A percentile compares a stretch with the other conserved stretches of the same genome.
Evolutionary conservation across 2,329 filamentous ascomycete genomes (phyloP).

Genomic region (Fusarium sp.): DNA sequence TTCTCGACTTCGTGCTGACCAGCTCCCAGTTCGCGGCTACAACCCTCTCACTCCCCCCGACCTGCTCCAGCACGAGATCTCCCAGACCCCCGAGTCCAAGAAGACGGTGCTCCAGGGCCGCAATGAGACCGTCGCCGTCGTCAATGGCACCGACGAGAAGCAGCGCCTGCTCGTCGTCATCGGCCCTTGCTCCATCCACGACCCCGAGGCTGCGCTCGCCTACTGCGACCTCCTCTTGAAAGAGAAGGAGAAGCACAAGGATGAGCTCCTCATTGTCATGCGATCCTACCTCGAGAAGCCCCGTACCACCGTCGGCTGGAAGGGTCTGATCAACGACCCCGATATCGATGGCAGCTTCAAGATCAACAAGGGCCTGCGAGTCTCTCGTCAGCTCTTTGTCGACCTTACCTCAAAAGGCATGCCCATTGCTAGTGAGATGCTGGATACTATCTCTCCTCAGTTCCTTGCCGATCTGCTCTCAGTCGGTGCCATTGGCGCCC

Average conservation of each 20-base stretch:
- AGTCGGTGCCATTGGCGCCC: constrained; percentile 93
- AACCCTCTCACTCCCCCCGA: constrained; percentile 94
- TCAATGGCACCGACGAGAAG: constrained; percentile 77
- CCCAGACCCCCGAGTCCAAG: constrained; percentile 70
- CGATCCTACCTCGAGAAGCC: constrained; percentile 99
- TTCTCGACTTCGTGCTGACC: constrained; percentile 43
- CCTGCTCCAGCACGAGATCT: constrained; percentile 94
- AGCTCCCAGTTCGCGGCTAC: constrained; percentile 81
- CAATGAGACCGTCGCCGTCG: constrained; percentile 77
- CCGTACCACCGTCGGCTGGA: constrained; percentile 98
- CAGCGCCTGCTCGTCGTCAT: constrained; percentile 80
- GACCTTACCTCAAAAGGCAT: constrained; percentile 93
- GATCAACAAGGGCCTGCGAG: constrained; percentile 96
- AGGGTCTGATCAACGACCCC: constrained; percentile 98
- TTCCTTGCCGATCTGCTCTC: constrained; percentile 94
- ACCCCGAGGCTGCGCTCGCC: constrained; percentile 89
- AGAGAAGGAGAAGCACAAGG: constrained; percentile 88
- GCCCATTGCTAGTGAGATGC: constrained; percentile 97
- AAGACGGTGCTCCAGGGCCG: constrained; percentile 74
- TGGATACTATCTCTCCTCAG: constrained; percentile 98
- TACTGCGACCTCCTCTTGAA: constrained; percentile 90
- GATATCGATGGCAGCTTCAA: constrained; percentile 99
- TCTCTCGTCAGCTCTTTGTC: constrained; percentile 91
- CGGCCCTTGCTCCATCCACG: constrained; percentile 97
- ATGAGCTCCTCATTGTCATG: constrained; percentile 96